Percentiles rank a stretch among this genome's conserved stretches.
These are phyloP conservation scores for Lachnellula hyalina DNA, from an alignment of 2,329 filamentous ascomycete genomes.

Conservation along the genomic window DNA sequence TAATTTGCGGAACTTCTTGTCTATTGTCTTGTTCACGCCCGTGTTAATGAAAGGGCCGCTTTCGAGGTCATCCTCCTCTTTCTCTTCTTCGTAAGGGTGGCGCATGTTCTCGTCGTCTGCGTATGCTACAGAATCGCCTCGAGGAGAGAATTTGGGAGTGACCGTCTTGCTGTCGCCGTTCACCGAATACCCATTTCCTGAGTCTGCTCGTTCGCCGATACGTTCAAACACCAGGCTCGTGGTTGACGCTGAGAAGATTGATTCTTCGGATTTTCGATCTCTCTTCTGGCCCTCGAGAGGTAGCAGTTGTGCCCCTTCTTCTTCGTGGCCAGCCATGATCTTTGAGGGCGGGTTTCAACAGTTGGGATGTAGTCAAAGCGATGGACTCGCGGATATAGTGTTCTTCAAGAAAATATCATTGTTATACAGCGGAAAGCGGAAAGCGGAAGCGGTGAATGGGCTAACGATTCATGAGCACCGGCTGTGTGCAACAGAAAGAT, in stretches of 20 bases:
- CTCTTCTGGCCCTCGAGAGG: constrained; percentile 14
- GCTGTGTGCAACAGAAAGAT: neutral
- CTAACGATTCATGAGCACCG: neutral
- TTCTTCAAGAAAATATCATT: constrained; percentile 1
- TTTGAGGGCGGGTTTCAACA: constrained; percentile 20
- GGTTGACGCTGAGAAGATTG: constrained; percentile 73
- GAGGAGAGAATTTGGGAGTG: constrained; percentile 25
- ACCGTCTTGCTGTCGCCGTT: constrained; percentile 23
- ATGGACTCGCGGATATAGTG: neutral
- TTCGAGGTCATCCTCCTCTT: constrained; percentile 42
- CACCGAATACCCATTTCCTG: constrained; percentile 14
- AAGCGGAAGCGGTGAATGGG: neutral
- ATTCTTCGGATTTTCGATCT: constrained; percentile 34
- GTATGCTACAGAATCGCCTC: constrained; percentile 23
- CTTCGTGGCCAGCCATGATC: constrained; percentile 28
- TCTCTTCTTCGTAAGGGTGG: constrained; percentile 23
- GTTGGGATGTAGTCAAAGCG: constrained; percentile 13
- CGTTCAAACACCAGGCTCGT: constrained; percentile 78
- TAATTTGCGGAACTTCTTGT: constrained; percentile 56
- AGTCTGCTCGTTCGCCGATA: constrained; percentile 48
- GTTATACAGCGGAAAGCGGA: neutral
- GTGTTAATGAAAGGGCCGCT: constrained; percentile 36
- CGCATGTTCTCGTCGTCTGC: constrained; percentile 23
- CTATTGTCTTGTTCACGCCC: constrained; percentile 46
- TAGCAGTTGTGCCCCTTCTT: constrained; percentile 27